Evolutionary conservation across 768 basidiomycete genomes (phyloP), one percentile per base, ranked within the genome.

Genomic region (Suillus occidentalis): DNA sequence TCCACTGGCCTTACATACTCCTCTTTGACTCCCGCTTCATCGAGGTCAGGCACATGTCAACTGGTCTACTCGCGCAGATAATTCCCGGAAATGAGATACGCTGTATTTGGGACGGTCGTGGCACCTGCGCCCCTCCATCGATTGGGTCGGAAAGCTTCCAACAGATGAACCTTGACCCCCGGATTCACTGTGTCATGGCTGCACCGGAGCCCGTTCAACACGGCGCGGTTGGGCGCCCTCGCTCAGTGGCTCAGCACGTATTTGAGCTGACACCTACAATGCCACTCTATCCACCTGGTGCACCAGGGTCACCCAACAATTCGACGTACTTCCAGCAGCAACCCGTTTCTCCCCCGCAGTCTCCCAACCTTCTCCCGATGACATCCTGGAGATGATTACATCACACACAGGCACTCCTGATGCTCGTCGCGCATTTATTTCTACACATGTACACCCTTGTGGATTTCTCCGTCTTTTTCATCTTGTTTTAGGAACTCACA

Each of bases 21-120:
- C 85, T 95, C 56, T 94, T 97, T 73, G 94, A 96, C 73, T 83
- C 87, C 10, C 89, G 91, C 3, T 96, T 97, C 79, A 91, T 97
- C 69, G 95, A 97, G 76, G 85, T 97, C 47, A 87, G 95, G 28
- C 90, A 95, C 74, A 84, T 94, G 67, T 85, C 89, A 68, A 91
- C 88, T 0, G 92, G 93, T 4, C 84, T 90, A 0, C 84, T 94
- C 6, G 87, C 86, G 2, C 93, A 95, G 73, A 91, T 95, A 72
- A 89, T 95, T 65, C 84, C 86, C 0, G 94, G 94, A 2, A 84
- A 84, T 63, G 92, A 95, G 67, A 82, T 96, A 52, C 87, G 89
- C 34, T 94, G 93, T 71, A 86, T 94, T 34, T 97, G 94, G 91
- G 95, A 98, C 72, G 96, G 93, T 14, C 88, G 93, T 71, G 76